Conservation (phyloP, 805 yeast genomes). For the Kuraishia floccosa region DNA sequence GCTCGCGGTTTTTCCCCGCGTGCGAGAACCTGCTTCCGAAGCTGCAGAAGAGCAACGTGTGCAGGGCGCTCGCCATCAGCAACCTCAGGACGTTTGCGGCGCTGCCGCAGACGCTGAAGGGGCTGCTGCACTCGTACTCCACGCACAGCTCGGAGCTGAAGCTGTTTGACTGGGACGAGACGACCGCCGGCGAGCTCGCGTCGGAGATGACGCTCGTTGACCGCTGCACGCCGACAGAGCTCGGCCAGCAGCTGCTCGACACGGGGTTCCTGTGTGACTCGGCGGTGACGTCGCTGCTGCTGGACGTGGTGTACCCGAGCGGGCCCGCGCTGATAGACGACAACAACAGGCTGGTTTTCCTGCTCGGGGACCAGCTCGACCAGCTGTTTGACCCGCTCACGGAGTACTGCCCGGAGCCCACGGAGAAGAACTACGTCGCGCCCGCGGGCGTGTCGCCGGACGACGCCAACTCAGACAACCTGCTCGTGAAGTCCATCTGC, state of each 20-base stretch:
- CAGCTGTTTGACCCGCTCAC: conserved; percentile 81
- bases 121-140: neutral
- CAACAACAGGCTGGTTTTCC: conserved; percentile 66
- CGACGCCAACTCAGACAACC: conserved; percentile 14
- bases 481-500: conserved; percentile 39
- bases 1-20: conserved; percentile 71
- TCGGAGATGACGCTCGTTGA: conserved; percentile 46
- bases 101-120: conserved; percentile 22
- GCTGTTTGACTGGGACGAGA: conserved; percentile 57
- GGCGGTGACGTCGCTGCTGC: conserved; percentile 36
- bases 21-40: conserved; percentile 50
- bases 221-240: conserved; percentile 37
- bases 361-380: conserved; percentile 79
- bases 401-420: conserved; percentile 86
- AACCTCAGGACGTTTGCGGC: conserved; percentile 55
- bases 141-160: conserved; percentile 7
- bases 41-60: conserved; percentile 43
- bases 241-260: conserved; percentile 46
- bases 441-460: conserved; percentile 30
- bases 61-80: conserved; percentile 70
- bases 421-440: conserved; percentile 58
- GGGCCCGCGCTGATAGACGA: conserved; percentile 36
- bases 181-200: conserved; percentile 75
- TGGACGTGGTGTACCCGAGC: conserved; percentile 67
- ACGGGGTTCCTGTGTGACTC: conserved; percentile 45